Base-by-base conservation (phyloP, 148 eudicot species). In the Amaranthus palmeri region DNA sequence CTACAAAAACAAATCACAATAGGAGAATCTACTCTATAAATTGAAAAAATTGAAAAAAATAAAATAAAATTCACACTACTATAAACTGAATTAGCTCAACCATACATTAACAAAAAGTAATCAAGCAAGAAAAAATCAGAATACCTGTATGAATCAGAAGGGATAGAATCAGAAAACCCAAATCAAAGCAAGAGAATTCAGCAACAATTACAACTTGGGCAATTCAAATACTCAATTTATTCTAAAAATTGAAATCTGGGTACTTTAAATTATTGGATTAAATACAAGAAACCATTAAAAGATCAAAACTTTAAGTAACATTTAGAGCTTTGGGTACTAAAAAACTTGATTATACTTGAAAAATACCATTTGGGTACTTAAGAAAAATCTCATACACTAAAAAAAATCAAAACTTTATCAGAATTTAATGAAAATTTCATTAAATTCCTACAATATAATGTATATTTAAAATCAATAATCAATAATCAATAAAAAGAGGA, bases 11-110 rank as follows among this genome's bases (percentile, higher is more conserved):
- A 13, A 78, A 55, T 73, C 81, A 78, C 81, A 68, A 15, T 68
- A 25, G 36, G 36, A 25, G 36, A 25, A 13, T 69, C 59, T 25
- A 67, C 61, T 76, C 46, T 59, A 71, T 14, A 54, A 1, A 44
- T 12, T 7, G 47, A 51, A 5, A 50, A 13, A 8, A 62, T 18
- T 11, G 14, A 7, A 46, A 64, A 14, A 36, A 36, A 43, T 5
- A 66, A 46, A 60, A 51, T 5, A 54, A 61, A 64, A 54, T 45
- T 60, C 75, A 65, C 71, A 56, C 71, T 55, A 65, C 43, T 72
- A 43, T 52, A 36, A 49, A 73, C 56, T 68, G 18, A 64, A 65
- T 69, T 79, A 79, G 81, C 71, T 79, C 78, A 79, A 74, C 81
- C 70, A 74, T 67, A 45, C 65, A 71, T 47, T 65, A 58, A 46